A percentile compares a stretch with the other conserved stretches of the same genome.
These are phyloP conservation scores for Fusarium sp. DNA, from an alignment of 2,329 filamentous ascomycete species.

Conservation along the genomic window DNA sequence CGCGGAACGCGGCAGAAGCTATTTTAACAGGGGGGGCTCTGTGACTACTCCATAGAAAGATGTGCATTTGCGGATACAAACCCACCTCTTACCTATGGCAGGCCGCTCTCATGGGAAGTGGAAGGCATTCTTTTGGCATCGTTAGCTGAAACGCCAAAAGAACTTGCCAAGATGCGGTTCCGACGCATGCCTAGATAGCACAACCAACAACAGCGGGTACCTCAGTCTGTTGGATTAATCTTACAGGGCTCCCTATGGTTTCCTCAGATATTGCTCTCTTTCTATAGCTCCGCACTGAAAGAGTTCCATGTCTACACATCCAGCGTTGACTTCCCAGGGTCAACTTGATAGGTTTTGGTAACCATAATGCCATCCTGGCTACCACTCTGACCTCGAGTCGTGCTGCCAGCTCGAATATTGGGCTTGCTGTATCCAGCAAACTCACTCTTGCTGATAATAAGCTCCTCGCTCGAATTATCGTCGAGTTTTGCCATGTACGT, in stretches of 20 bases:
- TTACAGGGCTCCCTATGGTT: not conserved
- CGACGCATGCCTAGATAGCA: not conserved
- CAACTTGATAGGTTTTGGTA: conserved; percentile 40
- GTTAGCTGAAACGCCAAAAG: not conserved
- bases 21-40: conserved; percentile 3
- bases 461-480: conserved; percentile 47
- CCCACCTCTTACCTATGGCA: not conserved
- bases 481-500: conserved; percentile 41
- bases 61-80: not conserved
- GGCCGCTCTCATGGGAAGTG: too few species aligned
- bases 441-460: conserved; percentile 42
- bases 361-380: conserved; percentile 39
- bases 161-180: not conserved
- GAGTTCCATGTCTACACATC: conserved; percentile 30
- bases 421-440: conserved; percentile 33
- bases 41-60: too few species aligned
- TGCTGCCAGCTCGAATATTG: conserved; percentile 36
- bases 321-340: conserved; percentile 38
- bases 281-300: conserved; percentile 9
- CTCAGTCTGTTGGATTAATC: not conserved
- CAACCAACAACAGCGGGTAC: not conserved
- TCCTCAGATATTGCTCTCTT: not conserved
- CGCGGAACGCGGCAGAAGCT: conserved; percentile 3
- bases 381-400: conserved; percentile 29
- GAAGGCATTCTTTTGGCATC: too few species aligned